Conservation (phyloP, 2,329 filamentous ascomycete species). For the Cercospora canescens region DNA sequence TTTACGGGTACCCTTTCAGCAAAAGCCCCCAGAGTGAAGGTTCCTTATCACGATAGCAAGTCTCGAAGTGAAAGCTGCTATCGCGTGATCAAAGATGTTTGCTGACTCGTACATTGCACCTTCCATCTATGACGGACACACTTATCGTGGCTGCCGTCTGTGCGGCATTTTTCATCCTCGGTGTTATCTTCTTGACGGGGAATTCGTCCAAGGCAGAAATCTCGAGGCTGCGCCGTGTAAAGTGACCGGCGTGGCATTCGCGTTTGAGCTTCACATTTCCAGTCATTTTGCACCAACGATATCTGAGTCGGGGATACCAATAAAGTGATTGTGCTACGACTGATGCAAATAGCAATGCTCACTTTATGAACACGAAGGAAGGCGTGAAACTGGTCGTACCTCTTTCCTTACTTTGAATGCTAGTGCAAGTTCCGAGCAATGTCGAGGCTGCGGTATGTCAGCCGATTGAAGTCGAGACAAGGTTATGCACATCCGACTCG, state of each 20-base stretch:
- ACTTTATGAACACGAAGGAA: background rate
- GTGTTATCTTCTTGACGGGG: conserved; percentile 63
- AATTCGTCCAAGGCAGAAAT: conserved; percentile 59
- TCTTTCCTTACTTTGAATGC: background rate
- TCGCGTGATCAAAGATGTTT: background rate
- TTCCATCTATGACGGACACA: conserved; percentile 51
- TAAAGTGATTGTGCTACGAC: background rate
- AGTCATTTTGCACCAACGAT: background rate
- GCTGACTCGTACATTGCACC: background rate
- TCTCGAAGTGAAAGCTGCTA: background rate
- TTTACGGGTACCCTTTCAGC: conserved; percentile 55
- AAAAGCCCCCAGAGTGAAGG: conserved; percentile 54
- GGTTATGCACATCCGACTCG: background rate
- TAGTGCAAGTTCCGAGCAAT: background rate
- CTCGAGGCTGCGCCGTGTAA: conserved; percentile 39
- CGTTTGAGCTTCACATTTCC: background rate
- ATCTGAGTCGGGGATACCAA: background rate
- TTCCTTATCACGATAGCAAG: conserved; percentile 60
- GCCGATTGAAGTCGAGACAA: conserved; percentile 2
- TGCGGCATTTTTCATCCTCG: conserved; percentile 55
- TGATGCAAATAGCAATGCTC: background rate
- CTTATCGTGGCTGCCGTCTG: conserved; percentile 63
- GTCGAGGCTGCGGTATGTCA: background rate
- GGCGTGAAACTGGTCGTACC: too few species aligned
- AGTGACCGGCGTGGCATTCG: background rate